Percentiles rank a stretch among this genome's conserved stretches.
phyloP scores from a whole-genome alignment of 2,329 filamentous ascomycete genomes.

The Fusarium veterinarium region DNA sequence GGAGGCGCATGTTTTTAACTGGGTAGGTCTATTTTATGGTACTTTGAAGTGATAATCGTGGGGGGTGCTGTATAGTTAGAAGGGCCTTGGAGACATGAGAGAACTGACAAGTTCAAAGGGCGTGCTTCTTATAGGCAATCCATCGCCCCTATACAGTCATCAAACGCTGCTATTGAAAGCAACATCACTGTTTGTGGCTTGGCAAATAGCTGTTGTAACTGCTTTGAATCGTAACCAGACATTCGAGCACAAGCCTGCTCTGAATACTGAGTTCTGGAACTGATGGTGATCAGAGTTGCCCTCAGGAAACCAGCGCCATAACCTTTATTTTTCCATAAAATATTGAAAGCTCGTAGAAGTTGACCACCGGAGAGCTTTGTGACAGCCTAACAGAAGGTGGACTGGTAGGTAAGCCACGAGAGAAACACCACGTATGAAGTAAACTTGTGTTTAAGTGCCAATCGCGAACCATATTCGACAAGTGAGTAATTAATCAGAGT shows the following conservation, averaged over 20 bases:
- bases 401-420: no score
- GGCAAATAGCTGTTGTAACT: neutral
- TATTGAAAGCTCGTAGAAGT: no score
- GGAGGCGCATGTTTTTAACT: neutral
- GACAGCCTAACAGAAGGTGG: no score
- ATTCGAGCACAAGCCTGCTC: neutral
- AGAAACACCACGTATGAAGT: no score
- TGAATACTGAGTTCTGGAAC: neutral
- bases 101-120: neutral
- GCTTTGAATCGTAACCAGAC: neutral
- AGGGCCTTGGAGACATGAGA: neutral
- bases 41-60: neutral
- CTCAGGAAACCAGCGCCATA: neutral
- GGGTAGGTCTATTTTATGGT: neutral
- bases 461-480: no score
- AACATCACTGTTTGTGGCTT: neutral
- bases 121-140: neutral
- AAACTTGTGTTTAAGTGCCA: no score
- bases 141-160: neutral
- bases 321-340: neutral
- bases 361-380: no score
- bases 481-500: fast-evolving
- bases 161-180: neutral
- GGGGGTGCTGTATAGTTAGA: neutral
- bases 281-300: neutral